A percentile compares a stretch with the other conserved stretches of the same genome.
Conservation (phyloP, 1,284 basidiomycete genomes). For the Entoloma clypeatum region DNA sequence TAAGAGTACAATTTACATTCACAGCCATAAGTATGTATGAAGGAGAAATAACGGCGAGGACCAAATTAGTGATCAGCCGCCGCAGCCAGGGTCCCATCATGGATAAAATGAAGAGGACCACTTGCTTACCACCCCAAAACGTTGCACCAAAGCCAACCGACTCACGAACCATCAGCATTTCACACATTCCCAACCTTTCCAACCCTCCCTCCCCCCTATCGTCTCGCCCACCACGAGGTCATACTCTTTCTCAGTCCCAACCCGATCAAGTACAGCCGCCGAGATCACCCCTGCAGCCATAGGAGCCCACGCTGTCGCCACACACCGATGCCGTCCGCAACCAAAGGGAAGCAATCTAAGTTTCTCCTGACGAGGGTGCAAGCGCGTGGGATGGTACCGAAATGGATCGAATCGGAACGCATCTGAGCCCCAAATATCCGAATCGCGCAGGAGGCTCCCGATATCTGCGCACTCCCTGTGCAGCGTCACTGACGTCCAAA, state of each 20-base stretch:
- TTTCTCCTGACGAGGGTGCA: slow-evolving; percentile 18
- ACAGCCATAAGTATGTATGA: too few relatives aligned
- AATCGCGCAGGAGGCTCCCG: slow-evolving; percentile 35
- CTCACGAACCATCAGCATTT: slow-evolving; percentile 2
- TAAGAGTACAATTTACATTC: too few relatives aligned
- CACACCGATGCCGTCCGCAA: slow-evolving; percentile 37
- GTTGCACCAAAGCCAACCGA: too few relatives aligned
- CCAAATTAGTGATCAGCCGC: too few relatives aligned
- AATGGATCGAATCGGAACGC: slow-evolving; percentile 38
- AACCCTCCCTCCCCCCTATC: slow-evolving; percentile 40
- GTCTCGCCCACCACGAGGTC: slow-evolving; percentile 26
- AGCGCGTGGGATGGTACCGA: slow-evolving; percentile 30
- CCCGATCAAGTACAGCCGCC: slow-evolving; percentile 35
- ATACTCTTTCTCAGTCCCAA: slow-evolving; percentile 27
- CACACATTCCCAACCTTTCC: slow-evolving; percentile 36
- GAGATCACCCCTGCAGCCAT: slow-evolving; percentile 44
- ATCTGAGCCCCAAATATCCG: slow-evolving; percentile 36
- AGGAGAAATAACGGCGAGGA: too few relatives aligned
- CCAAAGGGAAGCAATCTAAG: slow-evolving; percentile 43
- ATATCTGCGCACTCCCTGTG: slow-evolving; percentile 44
- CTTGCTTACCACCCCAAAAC: too few relatives aligned
- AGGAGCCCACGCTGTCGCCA: slow-evolving; percentile 45
- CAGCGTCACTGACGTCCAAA: slow-evolving; percentile 5
- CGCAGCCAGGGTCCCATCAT: too few relatives aligned
- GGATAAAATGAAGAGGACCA: too few relatives aligned